Evolutionary conservation across 257 asterid genomes (phyloP), one percentile per base, ranked within the genome.

Genomic region (Gentiana straminea): DNA sequence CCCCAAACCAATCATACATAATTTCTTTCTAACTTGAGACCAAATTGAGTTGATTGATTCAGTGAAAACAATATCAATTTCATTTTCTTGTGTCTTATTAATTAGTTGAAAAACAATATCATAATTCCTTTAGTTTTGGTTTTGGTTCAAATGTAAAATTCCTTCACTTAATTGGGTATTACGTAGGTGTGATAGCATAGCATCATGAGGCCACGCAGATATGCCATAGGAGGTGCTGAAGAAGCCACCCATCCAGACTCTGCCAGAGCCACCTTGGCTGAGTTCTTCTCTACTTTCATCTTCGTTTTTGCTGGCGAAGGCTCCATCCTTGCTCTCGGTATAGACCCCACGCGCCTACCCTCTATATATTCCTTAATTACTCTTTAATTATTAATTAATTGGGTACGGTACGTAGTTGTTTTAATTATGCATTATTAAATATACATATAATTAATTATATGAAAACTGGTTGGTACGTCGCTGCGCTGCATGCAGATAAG

Each of bases 201-300:
- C 51, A 60, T 54, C 46, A 77, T 76, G 92, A 83, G 70, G 58
- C 64, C 89, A 52, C 91, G 98, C 4, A 75, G 88, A 57, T 85
- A 87, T 67, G 86, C 83, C 1, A 84, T 85, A 33, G 94, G 94
- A 10, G 77, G 88, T 69, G 84, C 86, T 0, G 98, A 87, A 50
- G 98, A 91, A 51, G 97, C 97, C 73, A 91, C 94, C 37, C 98
- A 87, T 47, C 96, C 97, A 0, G 96, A 87, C 63, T 87, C 95
- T 13, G 73, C 80, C 38, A 70, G 86, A 57, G 98, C 98, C 70
- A 79, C 96, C 51, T 56, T 90, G 60, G 63, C 95, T 0, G 98
- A 91, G 56, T 86, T 91, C 64, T 68, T 87, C 57, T 81, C 97
- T 49, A 91, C 96, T 13, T 74, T 81, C 68, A 81, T 91, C 84